Percentiles rank a stretch among this genome's conserved stretches.
phyloP scores from a whole-genome alignment of 495 filamentous ascomycete species.

The Hypoxylon crocopeplum region DNA sequence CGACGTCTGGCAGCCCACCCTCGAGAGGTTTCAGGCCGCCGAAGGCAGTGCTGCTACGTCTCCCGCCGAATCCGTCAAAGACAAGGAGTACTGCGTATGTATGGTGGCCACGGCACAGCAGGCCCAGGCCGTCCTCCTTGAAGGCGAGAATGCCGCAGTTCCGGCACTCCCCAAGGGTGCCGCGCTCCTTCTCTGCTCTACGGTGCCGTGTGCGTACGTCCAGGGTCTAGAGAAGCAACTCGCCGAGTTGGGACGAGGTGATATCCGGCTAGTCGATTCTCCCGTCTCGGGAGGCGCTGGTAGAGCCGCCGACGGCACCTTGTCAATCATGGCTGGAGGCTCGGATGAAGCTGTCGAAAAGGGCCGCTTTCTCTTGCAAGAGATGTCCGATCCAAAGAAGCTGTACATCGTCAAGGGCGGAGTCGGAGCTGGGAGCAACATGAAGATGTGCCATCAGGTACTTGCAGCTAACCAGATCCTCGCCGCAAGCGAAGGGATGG shows the following conservation, averaged over 20 bases:
- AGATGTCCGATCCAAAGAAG: constrained; percentile 66
- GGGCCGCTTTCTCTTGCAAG: constrained; percentile 65
- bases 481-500: constrained; percentile 74
- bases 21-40: constrained; percentile 71
- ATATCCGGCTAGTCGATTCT: constrained; percentile 73
- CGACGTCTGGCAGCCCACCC: constrained; percentile 75
- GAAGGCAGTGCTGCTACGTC: constrained; percentile 69
- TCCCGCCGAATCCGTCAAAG: constrained; percentile 67
- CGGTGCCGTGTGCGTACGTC: constrained; percentile 72
- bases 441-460: constrained; percentile 88
- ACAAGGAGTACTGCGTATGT: constrained; percentile 68
- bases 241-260: constrained; percentile 58
- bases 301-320: constrained; percentile 75
- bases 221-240: constrained; percentile 65
- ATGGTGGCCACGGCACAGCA: constrained; percentile 84
- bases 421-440: constrained; percentile 79
- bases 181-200: constrained; percentile 75
- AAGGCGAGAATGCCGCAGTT: constrained; percentile 63
- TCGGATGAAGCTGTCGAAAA: constrained; percentile 62
- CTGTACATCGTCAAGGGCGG: constrained; percentile 77
- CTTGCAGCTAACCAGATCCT: constrained; percentile 79
- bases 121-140: constrained; percentile 70
- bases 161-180: constrained; percentile 62
- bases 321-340: constrained; percentile 83
- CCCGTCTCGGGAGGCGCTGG: constrained; percentile 81